phyloP scores from a whole-genome alignment of 768 basidiomycete species.

The Termitomyces sp. region DNA sequence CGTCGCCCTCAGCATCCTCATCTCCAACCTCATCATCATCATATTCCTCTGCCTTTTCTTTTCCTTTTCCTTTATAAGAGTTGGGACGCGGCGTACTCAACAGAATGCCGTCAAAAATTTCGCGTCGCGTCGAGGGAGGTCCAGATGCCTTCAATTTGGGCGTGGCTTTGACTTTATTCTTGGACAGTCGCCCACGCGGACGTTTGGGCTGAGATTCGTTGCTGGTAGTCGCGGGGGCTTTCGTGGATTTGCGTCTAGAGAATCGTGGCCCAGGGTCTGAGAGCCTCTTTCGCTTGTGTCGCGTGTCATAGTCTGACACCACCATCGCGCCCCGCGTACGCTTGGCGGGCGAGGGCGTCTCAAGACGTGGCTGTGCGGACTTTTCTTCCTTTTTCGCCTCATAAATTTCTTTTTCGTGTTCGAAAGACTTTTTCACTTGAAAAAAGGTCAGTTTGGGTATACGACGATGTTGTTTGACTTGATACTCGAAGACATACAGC shows the following conservation, averaged over 20 bases:
- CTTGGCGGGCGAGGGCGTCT: not conserved
- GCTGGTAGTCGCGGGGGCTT: not conserved
- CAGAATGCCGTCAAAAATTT: constrained; percentile 18
- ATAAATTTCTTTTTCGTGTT: not conserved
- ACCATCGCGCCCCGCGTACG: constrained; percentile 7
- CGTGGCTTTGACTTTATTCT: not conserved
- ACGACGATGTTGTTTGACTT: not conserved
- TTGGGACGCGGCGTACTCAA: not conserved
- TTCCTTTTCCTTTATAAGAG: constrained; percentile 10
- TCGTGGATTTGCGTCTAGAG: constrained; percentile 2
- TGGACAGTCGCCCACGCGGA: constrained; percentile 4
- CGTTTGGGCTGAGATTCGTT: constrained; percentile 3
- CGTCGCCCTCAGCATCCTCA: constrained; percentile 11
- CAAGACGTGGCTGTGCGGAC: not conserved
- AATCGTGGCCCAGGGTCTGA: constrained; percentile 12
- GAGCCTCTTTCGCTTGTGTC: constrained; percentile 13
- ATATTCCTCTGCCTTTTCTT: constrained; percentile 6
- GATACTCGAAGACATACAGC: constrained; percentile 10
- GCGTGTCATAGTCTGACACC: constrained; percentile 18
- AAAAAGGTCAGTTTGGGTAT: not conserved
- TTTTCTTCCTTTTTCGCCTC: constrained; percentile 6
- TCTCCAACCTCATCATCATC: not conserved
- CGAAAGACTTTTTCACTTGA: constrained; percentile 14
- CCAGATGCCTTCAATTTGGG: not conserved
- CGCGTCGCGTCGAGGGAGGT: constrained; percentile 3